These are phyloP conservation scores for Rhodotorula sp. DNA, from an alignment of 1,284 basidiomycete species.

Conservation along the genomic window DNA sequence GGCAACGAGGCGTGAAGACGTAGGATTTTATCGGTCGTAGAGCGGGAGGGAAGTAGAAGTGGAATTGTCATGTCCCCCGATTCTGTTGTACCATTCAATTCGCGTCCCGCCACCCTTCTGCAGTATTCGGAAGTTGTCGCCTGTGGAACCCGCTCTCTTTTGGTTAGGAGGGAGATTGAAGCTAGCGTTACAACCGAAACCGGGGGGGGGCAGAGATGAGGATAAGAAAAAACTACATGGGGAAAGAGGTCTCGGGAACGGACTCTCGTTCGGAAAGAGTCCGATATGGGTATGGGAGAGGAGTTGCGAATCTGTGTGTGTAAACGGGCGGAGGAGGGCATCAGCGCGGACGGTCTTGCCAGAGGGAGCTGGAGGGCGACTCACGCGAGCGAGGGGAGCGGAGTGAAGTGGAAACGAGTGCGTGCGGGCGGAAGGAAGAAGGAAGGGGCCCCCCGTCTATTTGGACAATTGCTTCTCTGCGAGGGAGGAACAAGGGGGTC, in stretches of 20 bases:
- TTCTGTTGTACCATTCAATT: background rate
- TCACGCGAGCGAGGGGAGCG: background rate
- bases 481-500: slow-evolving; percentile 3
- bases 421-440: too few species aligned
- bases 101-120: too few species aligned
- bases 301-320: background rate
- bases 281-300: background rate
- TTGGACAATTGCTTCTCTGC: slow-evolving; percentile 41
- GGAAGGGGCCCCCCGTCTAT: slow-evolving; percentile 6
- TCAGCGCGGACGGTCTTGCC: background rate
- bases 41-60: too few species aligned
- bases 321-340: too few species aligned
- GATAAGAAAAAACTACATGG: background rate
- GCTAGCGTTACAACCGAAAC: background rate
- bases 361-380: background rate
- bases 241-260: background rate
- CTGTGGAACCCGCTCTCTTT: background rate
- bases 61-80: too few species aligned
- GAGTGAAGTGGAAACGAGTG: background rate
- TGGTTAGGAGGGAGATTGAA: background rate
- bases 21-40: too few species aligned
- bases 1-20: background rate
- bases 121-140: too few species aligned
- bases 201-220: background rate
- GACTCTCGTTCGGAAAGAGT: background rate